Evolutionary conservation across 2,329 filamentous ascomycete genomes (phyloP).

Genomic region (Colletotrichum navitas): DNA sequence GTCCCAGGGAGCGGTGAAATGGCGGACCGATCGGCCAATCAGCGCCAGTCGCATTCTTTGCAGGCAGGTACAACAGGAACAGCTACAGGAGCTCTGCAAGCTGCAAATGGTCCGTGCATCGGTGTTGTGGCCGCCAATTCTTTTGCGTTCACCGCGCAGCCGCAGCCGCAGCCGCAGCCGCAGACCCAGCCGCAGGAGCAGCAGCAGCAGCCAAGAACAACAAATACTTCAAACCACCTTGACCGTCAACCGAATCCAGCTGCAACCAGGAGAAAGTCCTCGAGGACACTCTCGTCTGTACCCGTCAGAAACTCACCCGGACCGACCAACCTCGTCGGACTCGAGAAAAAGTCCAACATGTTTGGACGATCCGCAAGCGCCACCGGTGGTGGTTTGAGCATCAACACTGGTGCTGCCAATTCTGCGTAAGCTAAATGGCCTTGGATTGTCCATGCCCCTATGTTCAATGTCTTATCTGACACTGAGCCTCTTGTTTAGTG

Average conservation of each 20-base stretch:
- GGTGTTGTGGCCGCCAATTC: constrained; percentile 27
- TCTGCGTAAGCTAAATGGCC: constrained; percentile 58
- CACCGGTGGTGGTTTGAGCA: constrained; percentile 66
- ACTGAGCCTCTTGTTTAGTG: background rate
- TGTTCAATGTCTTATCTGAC: constrained; percentile 2
- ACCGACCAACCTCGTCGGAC: background rate
- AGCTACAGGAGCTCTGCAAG: constrained; percentile 17
- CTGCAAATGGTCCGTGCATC: constrained; percentile 26
- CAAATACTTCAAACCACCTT: constrained; percentile 4
- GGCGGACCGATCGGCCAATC: constrained; percentile 18
- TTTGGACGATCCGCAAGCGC: constrained; percentile 34
- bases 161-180: constrained; percentile 1
- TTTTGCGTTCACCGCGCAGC: constrained; percentile 31
- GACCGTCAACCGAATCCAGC: background rate
- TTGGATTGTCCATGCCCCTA: background rate
- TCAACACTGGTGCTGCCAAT: constrained; percentile 73
- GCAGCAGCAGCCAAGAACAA: constrained; percentile 6
- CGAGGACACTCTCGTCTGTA: background rate
- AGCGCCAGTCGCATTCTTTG: constrained; percentile 11
- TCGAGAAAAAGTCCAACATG: constrained; percentile 19
- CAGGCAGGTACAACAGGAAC: background rate
- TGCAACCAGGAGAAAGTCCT: background rate
- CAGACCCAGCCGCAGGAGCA: no score
- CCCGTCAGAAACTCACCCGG: background rate
- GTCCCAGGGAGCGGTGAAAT: constrained; percentile 2